Base-by-base conservation (phyloP, 768 basidiomycete genomes). In the Tulasnella calospora region DNA sequence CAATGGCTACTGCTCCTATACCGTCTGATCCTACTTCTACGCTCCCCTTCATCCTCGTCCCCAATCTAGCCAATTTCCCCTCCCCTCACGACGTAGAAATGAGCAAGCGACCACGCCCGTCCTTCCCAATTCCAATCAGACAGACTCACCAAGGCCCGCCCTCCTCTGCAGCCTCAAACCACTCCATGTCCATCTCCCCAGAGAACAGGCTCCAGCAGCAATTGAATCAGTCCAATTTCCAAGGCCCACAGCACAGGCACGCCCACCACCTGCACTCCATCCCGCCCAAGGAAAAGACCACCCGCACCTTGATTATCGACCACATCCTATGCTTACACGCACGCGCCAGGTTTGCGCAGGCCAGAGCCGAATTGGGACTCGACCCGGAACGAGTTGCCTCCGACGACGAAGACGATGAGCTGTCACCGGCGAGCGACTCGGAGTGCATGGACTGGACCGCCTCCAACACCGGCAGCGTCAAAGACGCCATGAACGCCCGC, bases 221-320 rank as follows among this genome's bases (percentile, higher is more conserved):
- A 38, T 55, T 75, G 38, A 75, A 36, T 36, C 74, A 75, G 38
- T 67, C 70, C 36, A 61, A 72, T n/a, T 80, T 80, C 79, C 40
- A 75, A 70, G 38, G 76, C 23, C 80, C 80, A 0, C 94, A 94
- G 1, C 94, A 95, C 84, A 93, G 92, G 81, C 93, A 94, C 86
- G 94, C 94, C 0, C 94, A 95, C 83, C 93, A 95, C 83, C 85
- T 95, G 1, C 94, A 95, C 82, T 90, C 92, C 2, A 94, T 95
- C 41, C 94, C 94, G 2, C 94, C 93, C 3, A 86, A 92, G 51
- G 94, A 95, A 84, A 95, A 95, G 86, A 92, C 92, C n/a, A 94
- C 94, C 10, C 87, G 93, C 41, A 95, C 93, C 13, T 87, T 95
- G 78, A 95, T 95, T 81, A 90, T 95, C 77, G 94, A 95, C 84